These are phyloP conservation scores for Micractinium sp. DNA, from an alignment of 139 green algal genomes.

Conservation along the genomic window DNA sequence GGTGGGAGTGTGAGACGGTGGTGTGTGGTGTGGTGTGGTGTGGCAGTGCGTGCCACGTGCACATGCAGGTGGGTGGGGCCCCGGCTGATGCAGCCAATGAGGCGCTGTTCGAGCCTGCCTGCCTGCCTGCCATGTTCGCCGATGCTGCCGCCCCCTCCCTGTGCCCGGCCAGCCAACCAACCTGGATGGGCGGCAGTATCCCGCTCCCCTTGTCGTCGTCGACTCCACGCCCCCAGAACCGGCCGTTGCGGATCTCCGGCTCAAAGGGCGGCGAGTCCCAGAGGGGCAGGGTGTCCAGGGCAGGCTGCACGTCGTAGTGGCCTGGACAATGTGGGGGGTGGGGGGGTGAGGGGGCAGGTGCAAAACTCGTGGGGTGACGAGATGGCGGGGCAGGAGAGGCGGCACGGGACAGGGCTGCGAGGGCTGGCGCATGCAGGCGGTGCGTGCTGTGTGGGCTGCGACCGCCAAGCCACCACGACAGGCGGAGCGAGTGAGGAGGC, in stretches of 20 bases:
- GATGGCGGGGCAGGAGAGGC: not conserved
- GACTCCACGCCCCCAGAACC: constrained; percentile 64
- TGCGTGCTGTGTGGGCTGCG: too few relatives aligned
- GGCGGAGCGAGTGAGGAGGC: too few relatives aligned
- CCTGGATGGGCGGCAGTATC: constrained; percentile 62
- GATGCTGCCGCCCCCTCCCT: not conserved
- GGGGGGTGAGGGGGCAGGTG: too few relatives aligned
- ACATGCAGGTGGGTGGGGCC: too few relatives aligned
- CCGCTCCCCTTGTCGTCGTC: constrained; percentile 70
- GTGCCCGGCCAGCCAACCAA: not conserved
- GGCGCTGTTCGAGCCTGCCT: not conserved
- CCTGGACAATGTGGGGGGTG: not conserved
- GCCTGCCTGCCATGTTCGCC: not conserved
- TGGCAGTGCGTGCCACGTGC: too few relatives aligned
- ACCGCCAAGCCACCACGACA: too few relatives aligned
- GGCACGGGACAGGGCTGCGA: not conserved
- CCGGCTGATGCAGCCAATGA: too few relatives aligned
- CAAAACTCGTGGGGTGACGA: too few relatives aligned
- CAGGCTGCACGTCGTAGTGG: constrained; percentile 78
- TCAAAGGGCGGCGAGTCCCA: constrained; percentile 68
- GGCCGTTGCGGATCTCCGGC: constrained; percentile 42
- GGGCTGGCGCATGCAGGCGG: not conserved
- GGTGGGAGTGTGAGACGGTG: not conserved
- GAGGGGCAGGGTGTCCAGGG: constrained; percentile 58
- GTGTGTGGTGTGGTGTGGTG: not conserved